Conservation (phyloP, 768 basidiomycete genomes). For the Hortiboletus flavorubellus region DNA sequence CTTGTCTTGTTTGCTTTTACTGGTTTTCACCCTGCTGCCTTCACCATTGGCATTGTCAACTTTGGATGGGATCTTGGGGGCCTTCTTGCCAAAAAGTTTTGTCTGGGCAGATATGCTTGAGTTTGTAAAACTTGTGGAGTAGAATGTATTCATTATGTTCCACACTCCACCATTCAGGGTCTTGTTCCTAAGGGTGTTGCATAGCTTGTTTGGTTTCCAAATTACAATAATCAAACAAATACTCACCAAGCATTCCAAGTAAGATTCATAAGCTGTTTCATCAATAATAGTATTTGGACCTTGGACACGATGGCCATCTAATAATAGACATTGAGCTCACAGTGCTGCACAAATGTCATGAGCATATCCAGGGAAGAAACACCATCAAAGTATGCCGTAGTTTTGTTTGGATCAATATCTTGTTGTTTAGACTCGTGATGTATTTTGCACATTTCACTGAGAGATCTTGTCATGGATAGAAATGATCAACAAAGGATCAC, state of each 20-base stretch:
- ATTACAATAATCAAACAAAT: background rate
- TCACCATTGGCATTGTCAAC: slow-evolving; percentile 56
- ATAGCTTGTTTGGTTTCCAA: background rate
- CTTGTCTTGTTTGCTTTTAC: slow-evolving; percentile 82
- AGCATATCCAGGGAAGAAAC: slow-evolving; percentile 73
- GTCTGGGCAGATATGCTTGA: slow-evolving; percentile 96
- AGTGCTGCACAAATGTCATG: slow-evolving; percentile 86
- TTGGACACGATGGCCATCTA: slow-evolving; percentile 96
- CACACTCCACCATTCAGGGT: slow-evolving; percentile 94
- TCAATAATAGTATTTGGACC: slow-evolving; percentile 90
- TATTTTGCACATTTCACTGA: slow-evolving; percentile 94
- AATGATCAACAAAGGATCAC: background rate
- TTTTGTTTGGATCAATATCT: slow-evolving; percentile 96
- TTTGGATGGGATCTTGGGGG: slow-evolving; percentile 45
- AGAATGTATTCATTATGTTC: slow-evolving; percentile 99
- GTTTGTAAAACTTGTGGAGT: slow-evolving; percentile 93
- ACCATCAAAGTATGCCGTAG: slow-evolving; percentile 85
- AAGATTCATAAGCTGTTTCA: slow-evolving; percentile 89
- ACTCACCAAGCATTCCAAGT: slow-evolving; percentile 95
- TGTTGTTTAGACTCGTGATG: slow-evolving; percentile 83
- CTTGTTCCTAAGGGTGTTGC: slow-evolving; percentile 68
- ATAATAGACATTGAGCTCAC: slow-evolving; percentile 93
- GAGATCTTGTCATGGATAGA: slow-evolving; percentile 93
- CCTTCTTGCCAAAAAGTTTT: slow-evolving; percentile 84
- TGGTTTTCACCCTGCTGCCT: slow-evolving; percentile 40